phyloP scores from a whole-genome alignment of 2,329 filamentous ascomycete species.

The Pseudogymnoascus verrucosus region DNA sequence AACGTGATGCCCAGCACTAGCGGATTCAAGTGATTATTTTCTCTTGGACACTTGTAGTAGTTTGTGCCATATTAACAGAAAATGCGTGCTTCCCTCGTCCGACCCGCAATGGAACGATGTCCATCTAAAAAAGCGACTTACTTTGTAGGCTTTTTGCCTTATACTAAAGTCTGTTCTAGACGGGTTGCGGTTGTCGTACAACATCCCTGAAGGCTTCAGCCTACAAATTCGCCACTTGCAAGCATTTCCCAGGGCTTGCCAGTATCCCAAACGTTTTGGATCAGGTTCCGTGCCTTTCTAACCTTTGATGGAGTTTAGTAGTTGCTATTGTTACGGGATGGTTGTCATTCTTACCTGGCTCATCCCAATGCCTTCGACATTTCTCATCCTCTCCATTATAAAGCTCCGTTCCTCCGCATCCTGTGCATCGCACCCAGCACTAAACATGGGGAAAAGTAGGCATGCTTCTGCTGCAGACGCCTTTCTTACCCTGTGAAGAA shows the following conservation, averaged over 20 bases:
- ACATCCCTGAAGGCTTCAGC: conserved; percentile 32
- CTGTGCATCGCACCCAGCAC: conserved; percentile 66
- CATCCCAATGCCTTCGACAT: conserved; percentile 67
- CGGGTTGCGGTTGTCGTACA: neutral
- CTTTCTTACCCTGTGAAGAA: conserved; percentile 52
- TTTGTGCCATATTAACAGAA: neutral
- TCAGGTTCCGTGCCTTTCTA: conserved; percentile 51
- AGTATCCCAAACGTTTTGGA: conserved; percentile 64
- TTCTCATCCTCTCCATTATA: conserved; percentile 57
- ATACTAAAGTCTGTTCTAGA: neutral
- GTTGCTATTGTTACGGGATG: conserved; percentile 8
- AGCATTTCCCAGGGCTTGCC: conserved; percentile 61
- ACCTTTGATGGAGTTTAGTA: conserved; percentile 34
- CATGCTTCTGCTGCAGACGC: conserved; percentile 68
- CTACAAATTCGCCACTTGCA: conserved; percentile 60
- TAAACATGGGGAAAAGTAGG: conserved; percentile 73
- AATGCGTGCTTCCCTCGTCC: neutral
- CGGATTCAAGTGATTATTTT: neutral
- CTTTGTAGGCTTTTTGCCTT: neutral
- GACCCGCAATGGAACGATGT: neutral
- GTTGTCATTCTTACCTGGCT: conserved; percentile 50
- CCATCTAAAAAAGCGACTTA: neutral
- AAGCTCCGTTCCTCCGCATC: conserved; percentile 46
- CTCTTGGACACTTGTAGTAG: neutral
- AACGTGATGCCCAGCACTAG: conserved; percentile 11